phyloP scores from a whole-genome alignment of 176 grass and related monocot genomes.

The Alopecurus myosuroides region DNA sequence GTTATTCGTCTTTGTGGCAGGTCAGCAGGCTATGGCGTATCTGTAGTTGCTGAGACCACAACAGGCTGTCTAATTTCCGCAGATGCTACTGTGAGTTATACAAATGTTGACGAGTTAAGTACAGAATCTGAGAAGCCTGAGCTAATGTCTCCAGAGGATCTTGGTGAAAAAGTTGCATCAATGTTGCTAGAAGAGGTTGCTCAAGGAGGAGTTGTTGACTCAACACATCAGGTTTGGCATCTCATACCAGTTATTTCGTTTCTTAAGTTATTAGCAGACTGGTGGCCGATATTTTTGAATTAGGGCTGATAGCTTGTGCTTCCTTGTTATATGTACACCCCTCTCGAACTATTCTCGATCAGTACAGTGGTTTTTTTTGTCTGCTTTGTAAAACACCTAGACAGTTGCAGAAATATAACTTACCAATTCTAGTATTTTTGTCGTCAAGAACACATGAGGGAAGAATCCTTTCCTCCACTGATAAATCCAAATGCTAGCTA shows the following conservation, averaged over 20 bases:
- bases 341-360: neutral
- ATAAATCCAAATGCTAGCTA: too few species aligned
- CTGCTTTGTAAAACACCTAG: neutral
- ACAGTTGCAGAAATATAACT: neutral
- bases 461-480: neutral
- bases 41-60: constrained; percentile 88
- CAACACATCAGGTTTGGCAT: constrained; percentile 69
- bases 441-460: neutral
- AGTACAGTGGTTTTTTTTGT: neutral
- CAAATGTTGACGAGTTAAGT: constrained; percentile 63
- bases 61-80: constrained; percentile 77
- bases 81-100: constrained; percentile 53
- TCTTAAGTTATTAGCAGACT: neutral
- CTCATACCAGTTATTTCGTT: neutral
- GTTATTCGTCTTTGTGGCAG: constrained; percentile 38
- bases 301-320: neutral
- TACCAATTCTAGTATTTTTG: neutral
- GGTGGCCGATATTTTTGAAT: neutral
- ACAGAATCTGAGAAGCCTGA: constrained; percentile 62
- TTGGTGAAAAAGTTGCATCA: constrained; percentile 80
- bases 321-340: neutral
- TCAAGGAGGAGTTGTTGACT: constrained; percentile 92
- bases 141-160: constrained; percentile 72
- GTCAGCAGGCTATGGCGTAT: constrained; percentile 86
- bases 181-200: constrained; percentile 71